Conservation (phyloP, 371 early-diverging fungal genomes). For the Mucor indicus region DNA sequence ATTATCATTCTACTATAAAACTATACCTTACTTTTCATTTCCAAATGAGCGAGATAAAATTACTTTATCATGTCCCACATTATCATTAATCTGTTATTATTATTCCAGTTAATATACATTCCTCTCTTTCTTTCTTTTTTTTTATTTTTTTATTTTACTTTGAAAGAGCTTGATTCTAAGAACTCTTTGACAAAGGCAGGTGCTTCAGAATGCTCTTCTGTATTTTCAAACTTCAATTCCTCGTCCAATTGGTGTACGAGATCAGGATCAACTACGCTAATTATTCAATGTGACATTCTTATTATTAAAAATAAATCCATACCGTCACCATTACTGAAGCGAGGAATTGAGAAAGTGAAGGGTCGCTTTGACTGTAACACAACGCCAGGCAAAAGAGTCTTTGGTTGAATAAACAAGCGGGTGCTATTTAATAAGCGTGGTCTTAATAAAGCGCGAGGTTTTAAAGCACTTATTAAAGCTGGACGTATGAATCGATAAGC, state of each 20-base stretch:
- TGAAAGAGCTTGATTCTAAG: slow-evolving; percentile 62
- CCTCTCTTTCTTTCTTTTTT: not conserved
- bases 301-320: not conserved
- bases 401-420: too few relatives aligned
- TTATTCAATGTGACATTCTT: not conserved
- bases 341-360: slow-evolving; percentile 6
- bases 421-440: too few relatives aligned
- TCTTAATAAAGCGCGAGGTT: too few relatives aligned
- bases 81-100: slow-evolving; percentile 59
- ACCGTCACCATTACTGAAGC: slow-evolving; percentile 19
- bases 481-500: too few relatives aligned
- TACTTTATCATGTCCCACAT: slow-evolving; percentile 70
- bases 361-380: too few relatives aligned
- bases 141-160: slow-evolving; percentile 25
- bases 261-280: slow-evolving; percentile 59
- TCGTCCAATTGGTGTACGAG: slow-evolving; percentile 59
- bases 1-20: too few relatives aligned
- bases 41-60: slow-evolving; percentile 73
- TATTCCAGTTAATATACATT: not conserved
- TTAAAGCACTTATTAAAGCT: too few relatives aligned
- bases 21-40: slow-evolving; percentile 78
- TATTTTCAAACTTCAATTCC: slow-evolving; percentile 75
- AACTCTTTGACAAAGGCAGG: slow-evolving; percentile 65
- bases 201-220: slow-evolving; percentile 36
- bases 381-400: too few relatives aligned